Conservation (phyloP, 495 filamentous ascomycete genomes). For the Trichoderma orchidacearum region DNA sequence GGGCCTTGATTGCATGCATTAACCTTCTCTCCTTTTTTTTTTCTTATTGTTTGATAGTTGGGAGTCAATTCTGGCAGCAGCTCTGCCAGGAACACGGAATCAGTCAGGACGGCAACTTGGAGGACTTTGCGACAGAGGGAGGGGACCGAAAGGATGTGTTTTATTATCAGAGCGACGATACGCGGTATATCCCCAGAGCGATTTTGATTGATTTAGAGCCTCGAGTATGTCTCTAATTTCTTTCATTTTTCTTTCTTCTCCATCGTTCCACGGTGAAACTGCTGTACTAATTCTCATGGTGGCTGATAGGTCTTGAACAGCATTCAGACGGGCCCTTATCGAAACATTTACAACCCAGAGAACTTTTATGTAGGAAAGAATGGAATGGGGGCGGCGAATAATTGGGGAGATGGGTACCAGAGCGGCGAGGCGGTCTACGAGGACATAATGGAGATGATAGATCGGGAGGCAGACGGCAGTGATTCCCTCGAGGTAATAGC, state of each 20-base stretch:
- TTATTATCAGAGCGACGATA: slow-evolving; percentile 98
- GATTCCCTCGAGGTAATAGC: slow-evolving; percentile 72
- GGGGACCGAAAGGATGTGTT: slow-evolving; percentile 98
- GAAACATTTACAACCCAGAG: slow-evolving; percentile 98
- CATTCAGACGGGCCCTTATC: slow-evolving; percentile 86
- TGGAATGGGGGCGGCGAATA: slow-evolving; percentile 88
- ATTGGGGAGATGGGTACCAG: slow-evolving; percentile 92
- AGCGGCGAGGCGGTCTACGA: slow-evolving; percentile 87
- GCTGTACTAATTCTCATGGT: no score
- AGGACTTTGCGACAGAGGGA: slow-evolving; percentile 91
- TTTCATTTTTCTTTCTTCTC: neutral
- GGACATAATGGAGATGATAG: slow-evolving; percentile 98
- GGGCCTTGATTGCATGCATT: neutral
- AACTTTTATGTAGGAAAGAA: slow-evolving; percentile 93
- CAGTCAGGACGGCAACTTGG: slow-evolving; percentile 89
- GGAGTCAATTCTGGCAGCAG: slow-evolving; percentile 94
- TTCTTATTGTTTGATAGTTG: no score
- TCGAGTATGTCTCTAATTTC: slow-evolving; percentile 38
- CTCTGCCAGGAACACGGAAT: slow-evolving; percentile 96
- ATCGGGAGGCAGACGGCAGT: slow-evolving; percentile 94
- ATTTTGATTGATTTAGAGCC: slow-evolving; percentile 94
- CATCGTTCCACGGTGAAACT: neutral
- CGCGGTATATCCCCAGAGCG: slow-evolving; percentile 90
- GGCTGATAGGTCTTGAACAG: slow-evolving; percentile 77
- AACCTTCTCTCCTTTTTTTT: neutral